Percentiles rank a stretch among this genome's conserved stretches.
These are phyloP conservation scores for Eleusine coracana DNA, from an alignment of 176 grass and related monocot genomes.

Conservation along the genomic window DNA sequence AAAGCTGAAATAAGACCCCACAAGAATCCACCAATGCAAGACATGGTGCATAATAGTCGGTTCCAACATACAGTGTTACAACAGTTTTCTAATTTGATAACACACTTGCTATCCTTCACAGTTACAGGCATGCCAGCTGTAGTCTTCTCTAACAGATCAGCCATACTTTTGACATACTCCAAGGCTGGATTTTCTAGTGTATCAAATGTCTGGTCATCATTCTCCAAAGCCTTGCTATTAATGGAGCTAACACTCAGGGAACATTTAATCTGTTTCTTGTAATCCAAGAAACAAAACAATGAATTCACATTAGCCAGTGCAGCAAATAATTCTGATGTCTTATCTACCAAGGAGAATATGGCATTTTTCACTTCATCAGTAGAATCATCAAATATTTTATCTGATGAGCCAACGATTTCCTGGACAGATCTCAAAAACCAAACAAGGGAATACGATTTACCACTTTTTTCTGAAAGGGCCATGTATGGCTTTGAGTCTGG, in stretches of 20 bases:
- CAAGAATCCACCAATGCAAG: constrained; percentile 84
- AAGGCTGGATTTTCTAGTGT: constrained; percentile 51
- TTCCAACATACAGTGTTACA: constrained; percentile 49
- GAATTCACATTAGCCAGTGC: constrained; percentile 58
- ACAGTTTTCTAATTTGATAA: constrained; percentile 64
- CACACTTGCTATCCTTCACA: constrained; percentile 42
- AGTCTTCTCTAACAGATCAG: constrained; percentile 61
- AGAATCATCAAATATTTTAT: constrained; percentile 54
- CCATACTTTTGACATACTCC: constrained; percentile 57
- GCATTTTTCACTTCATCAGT: constrained; percentile 57
- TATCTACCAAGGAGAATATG: constrained; percentile 70
- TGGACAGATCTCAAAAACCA: constrained; percentile 81
- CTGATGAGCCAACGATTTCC: constrained; percentile 49
- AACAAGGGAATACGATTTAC: constrained; percentile 47
- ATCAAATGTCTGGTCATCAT: constrained; percentile 45
- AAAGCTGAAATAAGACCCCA: constrained; percentile 71
- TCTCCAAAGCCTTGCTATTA: constrained; percentile 32
- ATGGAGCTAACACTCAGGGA: constrained; percentile 29
- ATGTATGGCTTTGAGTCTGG: constrained; percentile 48
- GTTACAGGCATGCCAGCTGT: constrained; percentile 50
- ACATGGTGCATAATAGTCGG: constrained; percentile 64
- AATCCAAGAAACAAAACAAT: constrained; percentile 47
- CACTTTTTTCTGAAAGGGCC: constrained; percentile 47
- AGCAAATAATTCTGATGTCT: constrained; percentile 81
- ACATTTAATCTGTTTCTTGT: constrained; percentile 45